phyloP scores from a whole-genome alignment of 257 asterid genomes.

The Forsythia suspensa region DNA sequence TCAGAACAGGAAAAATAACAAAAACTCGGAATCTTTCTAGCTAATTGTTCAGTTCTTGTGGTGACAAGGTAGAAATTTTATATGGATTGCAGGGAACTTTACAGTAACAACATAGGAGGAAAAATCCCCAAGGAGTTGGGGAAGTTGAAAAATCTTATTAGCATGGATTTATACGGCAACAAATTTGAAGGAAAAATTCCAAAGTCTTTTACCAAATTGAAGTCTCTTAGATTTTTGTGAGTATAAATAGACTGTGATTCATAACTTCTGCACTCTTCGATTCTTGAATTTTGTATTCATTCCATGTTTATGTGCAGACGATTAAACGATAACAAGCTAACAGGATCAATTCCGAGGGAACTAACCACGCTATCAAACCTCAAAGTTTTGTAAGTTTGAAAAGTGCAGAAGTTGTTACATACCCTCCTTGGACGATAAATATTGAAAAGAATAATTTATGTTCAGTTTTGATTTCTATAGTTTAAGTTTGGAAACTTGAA shows the following conservation, averaged over 20 bases:
- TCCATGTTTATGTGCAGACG: constrained; percentile 41
- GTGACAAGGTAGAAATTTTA: constrained; percentile 14
- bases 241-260: constrained; percentile 20
- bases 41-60: too few relatives aligned
- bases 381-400: constrained; percentile 62
- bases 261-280: not conserved
- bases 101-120: constrained; percentile 59
- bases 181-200: constrained; percentile 68
- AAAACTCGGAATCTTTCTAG: too few relatives aligned
- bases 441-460: too few relatives aligned
- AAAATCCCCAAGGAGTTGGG: constrained; percentile 76
- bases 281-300: not conserved
- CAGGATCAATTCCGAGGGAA: constrained; percentile 87
- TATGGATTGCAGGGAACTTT: constrained; percentile 67
- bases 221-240: constrained; percentile 76
- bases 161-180: constrained; percentile 86
- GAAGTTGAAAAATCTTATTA: constrained; percentile 57
- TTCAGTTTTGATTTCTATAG: not conserved
- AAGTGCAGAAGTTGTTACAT: too few relatives aligned
- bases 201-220: constrained; percentile 61
- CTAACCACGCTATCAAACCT: constrained; percentile 71
- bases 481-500: constrained; percentile 12
- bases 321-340: constrained; percentile 69
- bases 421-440: too few relatives aligned
- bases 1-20: too few relatives aligned